Conservation (phyloP, 2,329 filamentous ascomycete genomes). For the Claviceps capensis region DNA sequence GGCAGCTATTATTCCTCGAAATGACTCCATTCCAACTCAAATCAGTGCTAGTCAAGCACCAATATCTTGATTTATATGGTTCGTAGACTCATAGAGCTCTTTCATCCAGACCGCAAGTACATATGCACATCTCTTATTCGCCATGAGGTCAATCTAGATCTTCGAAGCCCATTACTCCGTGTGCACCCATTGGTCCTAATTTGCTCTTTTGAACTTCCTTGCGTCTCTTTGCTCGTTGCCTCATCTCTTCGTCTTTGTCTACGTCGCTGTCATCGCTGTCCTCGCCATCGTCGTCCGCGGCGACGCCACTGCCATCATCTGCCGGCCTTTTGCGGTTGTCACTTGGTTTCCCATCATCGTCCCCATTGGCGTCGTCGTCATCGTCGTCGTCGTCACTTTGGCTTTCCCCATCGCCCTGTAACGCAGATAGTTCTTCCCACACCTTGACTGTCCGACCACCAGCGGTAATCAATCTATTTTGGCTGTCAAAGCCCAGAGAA, state of each 20-base stretch:
- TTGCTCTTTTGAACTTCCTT: constrained; percentile 28
- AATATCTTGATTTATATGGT: too few species aligned
- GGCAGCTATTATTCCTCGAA: too few species aligned
- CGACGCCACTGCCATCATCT: constrained; percentile 25
- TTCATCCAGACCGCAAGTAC: background rate
- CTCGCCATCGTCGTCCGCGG: constrained; percentile 34
- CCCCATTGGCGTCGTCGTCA: constrained; percentile 34
- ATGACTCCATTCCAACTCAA: too few species aligned
- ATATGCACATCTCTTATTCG: background rate
- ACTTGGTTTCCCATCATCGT: constrained; percentile 22
- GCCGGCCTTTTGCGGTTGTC: constrained; percentile 11
- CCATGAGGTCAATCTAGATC: constrained; percentile 24
- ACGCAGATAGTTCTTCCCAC: constrained; percentile 67
- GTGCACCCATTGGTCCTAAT: constrained; percentile 35
- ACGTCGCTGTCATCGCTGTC: constrained; percentile 21
- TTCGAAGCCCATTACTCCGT: constrained; percentile 37
- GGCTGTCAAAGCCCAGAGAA: constrained; percentile 69
- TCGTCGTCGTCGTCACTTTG: constrained; percentile 35
- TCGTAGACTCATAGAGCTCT: background rate
- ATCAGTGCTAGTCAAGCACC: too few species aligned
- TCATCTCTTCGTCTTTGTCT: constrained; percentile 23
- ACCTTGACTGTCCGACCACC: constrained; percentile 80
- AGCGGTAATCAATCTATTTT: constrained; percentile 76
- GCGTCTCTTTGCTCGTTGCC: constrained; percentile 30
- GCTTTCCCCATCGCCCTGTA: constrained; percentile 28